Conservation (phyloP, 805 yeast genomes). For the Candida broadrunensis region DNA sequence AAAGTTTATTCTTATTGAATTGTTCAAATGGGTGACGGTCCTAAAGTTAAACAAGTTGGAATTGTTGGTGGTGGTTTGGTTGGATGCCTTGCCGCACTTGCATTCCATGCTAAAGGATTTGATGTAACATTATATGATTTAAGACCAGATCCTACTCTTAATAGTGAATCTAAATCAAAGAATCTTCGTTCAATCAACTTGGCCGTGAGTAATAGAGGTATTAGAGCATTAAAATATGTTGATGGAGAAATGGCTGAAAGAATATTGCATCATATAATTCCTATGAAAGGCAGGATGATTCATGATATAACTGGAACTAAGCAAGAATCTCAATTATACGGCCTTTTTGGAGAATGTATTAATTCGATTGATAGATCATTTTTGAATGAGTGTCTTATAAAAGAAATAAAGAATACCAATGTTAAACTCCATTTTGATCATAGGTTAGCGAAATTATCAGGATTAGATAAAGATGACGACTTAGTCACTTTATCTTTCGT, state of each 20-base stretch:
- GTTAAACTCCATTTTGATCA: conserved; percentile 52
- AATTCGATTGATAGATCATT: conserved; percentile 79
- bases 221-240: conserved; percentile 61
- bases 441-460: conserved; percentile 47
- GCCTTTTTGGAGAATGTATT: conserved; percentile 76
- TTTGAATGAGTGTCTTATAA: conserved; percentile 62
- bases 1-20: no score
- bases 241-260: conserved; percentile 56
- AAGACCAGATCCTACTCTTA: conserved; percentile 60
- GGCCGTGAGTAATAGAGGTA: conserved; percentile 86
- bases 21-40: neutral
- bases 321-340: conserved; percentile 71
- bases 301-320: conserved; percentile 60
- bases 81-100: conserved; percentile 82
- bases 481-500: conserved; percentile 22
- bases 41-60: conserved; percentile 30
- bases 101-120: conserved; percentile 69
- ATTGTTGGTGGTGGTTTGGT: conserved; percentile 90
- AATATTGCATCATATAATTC: conserved; percentile 62
- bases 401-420: conserved; percentile 49
- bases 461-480: conserved; percentile 9
- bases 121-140: conserved; percentile 70
- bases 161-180: conserved; percentile 21
- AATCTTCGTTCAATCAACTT: conserved; percentile 73
- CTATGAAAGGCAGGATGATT: conserved; percentile 89